These are phyloP conservation scores for Aspergillus candidus DNA, from an alignment of 2,329 filamentous ascomycete genomes.

Conservation along the genomic window DNA sequence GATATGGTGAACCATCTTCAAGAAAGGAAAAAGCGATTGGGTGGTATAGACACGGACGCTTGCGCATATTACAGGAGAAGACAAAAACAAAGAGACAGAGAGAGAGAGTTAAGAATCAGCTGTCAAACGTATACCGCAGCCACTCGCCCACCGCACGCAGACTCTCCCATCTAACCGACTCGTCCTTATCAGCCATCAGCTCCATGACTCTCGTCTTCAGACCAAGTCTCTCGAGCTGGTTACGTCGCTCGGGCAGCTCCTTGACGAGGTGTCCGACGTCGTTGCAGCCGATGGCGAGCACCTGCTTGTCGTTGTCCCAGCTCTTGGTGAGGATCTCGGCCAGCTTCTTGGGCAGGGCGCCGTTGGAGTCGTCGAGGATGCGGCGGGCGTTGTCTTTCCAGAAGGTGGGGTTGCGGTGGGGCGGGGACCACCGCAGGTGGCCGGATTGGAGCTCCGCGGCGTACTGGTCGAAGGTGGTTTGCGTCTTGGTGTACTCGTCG, in stretches of 20 bases:
- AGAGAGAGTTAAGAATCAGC: constrained; percentile 17
- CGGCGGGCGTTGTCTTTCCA: constrained; percentile 87
- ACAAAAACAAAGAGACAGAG: constrained; percentile 1
- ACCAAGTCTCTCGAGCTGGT: constrained; percentile 73
- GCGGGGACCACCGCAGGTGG: constrained; percentile 87
- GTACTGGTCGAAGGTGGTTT: constrained; percentile 63
- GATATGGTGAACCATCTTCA: too few species aligned
- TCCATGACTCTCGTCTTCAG: constrained; percentile 87
- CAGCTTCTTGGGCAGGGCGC: constrained; percentile 69
- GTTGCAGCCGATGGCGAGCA: constrained; percentile 87
- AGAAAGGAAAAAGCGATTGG: neutral
- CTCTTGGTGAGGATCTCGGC: constrained; percentile 78
- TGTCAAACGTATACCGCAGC: constrained; percentile 64
- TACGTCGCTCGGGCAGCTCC: constrained; percentile 78
- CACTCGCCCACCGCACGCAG: constrained; percentile 75
- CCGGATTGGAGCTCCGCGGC: constrained; percentile 78
- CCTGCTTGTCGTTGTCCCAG: constrained; percentile 78
- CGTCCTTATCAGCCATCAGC: constrained; percentile 83
- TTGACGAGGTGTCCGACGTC: constrained; percentile 84
- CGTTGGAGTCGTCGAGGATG: constrained; percentile 78
- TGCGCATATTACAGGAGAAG: constrained; percentile 8
- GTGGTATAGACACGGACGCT: neutral
- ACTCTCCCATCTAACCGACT: constrained; percentile 88
- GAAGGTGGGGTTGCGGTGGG: constrained; percentile 78
- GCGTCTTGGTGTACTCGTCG: constrained; percentile 73